Evolutionary conservation across 2,329 filamentous ascomycete genomes (phyloP), one percentile per base, ranked within the genome.

Genomic region (Penicillium hesseltinei): DNA sequence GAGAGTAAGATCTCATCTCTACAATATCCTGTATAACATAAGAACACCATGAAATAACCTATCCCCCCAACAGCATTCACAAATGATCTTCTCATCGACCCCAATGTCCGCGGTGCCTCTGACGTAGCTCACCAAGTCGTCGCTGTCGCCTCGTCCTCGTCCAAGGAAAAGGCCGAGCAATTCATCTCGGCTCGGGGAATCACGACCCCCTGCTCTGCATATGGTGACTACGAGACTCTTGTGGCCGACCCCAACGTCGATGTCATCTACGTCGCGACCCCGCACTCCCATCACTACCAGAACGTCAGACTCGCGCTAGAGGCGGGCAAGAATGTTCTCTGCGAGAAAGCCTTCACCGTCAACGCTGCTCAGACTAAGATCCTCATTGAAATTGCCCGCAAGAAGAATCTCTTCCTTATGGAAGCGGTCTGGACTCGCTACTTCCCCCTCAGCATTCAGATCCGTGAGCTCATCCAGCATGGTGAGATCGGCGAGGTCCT

Each of bases 281-380:
- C 92, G 17, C 92, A 96, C 78, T 92, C 89, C 67, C 92, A 96
- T 74, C 92, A 96, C 79, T 96, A 92, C 79, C 91, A 95, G 74
- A 93, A 96, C 76, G 84, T 86, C 62, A 90, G 92, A 84, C 83
- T 95, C n/a, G 89, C 87, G 43, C 81, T 96, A 39, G 84, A 90
- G 64, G 89, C 89, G 8, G 89, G 90, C 68, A 96, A 96, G 81
- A 83, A 93, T 68, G 91, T 96, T 31, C 83, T 96, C 35, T 96
- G 91, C 74, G 92, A 96, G 76, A 96, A 96, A 81, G 85, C 92
- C 0, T 88, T 96, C 67, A 95, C 91, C 1, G 89, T 93, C 61
- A 96, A 88, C 62, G 91, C 89, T 3, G 80, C 85, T 10, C 92
- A 96, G 76, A 80, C 89, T 25, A 85, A 84, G 74, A 86, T 86